A percentile compares a stretch with the other conserved stretches of the same genome.
These are phyloP conservation scores for Myotisia sp. DNA, from an alignment of 2,329 filamentous ascomycete species.

Conservation along the genomic window DNA sequence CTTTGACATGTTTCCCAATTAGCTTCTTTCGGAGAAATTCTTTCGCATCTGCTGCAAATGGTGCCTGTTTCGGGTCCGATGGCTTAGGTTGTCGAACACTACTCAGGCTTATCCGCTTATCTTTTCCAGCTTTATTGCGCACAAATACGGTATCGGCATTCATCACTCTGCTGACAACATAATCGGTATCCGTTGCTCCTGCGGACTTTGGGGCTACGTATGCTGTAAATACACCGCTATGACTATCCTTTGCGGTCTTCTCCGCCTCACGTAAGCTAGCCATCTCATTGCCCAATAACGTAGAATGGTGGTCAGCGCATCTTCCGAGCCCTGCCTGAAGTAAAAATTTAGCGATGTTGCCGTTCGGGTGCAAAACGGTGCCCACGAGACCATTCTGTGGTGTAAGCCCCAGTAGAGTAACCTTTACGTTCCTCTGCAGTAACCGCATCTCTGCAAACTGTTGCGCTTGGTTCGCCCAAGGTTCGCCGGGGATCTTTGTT, in stretches of 20 bases:
- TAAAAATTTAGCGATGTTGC: constrained; percentile 84
- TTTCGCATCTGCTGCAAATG: constrained; percentile 86
- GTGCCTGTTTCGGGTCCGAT: constrained; percentile 70
- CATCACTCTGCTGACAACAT: constrained; percentile 69
- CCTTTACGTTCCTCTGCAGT: constrained; percentile 70
- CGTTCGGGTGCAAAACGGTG: constrained; percentile 70
- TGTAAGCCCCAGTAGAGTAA: constrained; percentile 71
- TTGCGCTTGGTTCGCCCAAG: constrained; percentile 77
- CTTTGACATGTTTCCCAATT: constrained; percentile 89
- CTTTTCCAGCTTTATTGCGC: constrained; percentile 65
- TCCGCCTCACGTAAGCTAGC: constrained; percentile 70
- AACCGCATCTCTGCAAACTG: constrained; percentile 74
- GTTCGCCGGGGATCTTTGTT: constrained; percentile 70
- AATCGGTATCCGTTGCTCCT: constrained; percentile 55
- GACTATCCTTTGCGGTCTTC: constrained; percentile 63
- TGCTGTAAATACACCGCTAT: constrained; percentile 67
- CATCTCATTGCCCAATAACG: constrained; percentile 81
- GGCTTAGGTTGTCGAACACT: constrained; percentile 88
- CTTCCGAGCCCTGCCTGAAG: constrained; percentile 78
- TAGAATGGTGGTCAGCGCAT: constrained; percentile 93
- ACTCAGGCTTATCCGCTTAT: constrained; percentile 84
- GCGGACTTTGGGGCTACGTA: constrained; percentile 55
- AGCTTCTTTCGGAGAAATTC: constrained; percentile 86
- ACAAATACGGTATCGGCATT: constrained; percentile 81
- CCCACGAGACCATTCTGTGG: constrained; percentile 87